phyloP scores from a whole-genome alignment of 2,329 filamentous ascomycete species.

The Capronia coronata region DNA sequence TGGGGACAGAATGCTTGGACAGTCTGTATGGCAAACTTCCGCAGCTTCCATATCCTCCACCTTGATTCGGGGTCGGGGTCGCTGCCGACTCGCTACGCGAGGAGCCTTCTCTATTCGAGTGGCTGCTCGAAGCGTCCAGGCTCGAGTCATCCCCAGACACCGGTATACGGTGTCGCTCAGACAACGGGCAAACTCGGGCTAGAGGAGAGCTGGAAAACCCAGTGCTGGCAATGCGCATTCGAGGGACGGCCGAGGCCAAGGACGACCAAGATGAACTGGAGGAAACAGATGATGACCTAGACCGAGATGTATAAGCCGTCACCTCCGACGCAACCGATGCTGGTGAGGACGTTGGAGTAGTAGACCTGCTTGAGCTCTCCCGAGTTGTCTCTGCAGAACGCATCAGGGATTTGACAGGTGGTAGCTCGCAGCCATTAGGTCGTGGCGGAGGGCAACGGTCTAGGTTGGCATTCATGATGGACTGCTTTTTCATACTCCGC shows the following conservation, averaged over 20 bases:
- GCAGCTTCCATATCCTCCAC: slow-evolving; percentile 16
- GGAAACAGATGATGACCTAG: slow-evolving; percentile 47
- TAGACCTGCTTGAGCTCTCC: slow-evolving; percentile 13
- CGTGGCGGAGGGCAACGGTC: slow-evolving; percentile 44
- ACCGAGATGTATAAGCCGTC: slow-evolving; percentile 49
- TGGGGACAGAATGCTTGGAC: slow-evolving; percentile 2
- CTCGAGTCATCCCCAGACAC: neutral
- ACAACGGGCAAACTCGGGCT: slow-evolving; percentile 8
- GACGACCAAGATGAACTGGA: slow-evolving; percentile 35
- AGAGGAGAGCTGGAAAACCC: slow-evolving; percentile 13
- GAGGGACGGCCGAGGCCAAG: slow-evolving; percentile 9
- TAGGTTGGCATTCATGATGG: slow-evolving; percentile 50
- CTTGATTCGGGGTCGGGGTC: neutral
- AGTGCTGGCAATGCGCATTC: neutral
- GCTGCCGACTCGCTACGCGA: neutral
- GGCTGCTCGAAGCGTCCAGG: neutral
- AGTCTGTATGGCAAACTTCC: slow-evolving; percentile 3
- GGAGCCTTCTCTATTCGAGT: neutral
- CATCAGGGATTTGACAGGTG: slow-evolving; percentile 16
- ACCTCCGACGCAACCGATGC: slow-evolving; percentile 59
- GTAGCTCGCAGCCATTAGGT: slow-evolving; percentile 15
- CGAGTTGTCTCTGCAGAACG: slow-evolving; percentile 23
- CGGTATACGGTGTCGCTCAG: slow-evolving; percentile 4
- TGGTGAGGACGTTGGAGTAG: slow-evolving; percentile 43
- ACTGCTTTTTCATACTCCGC: slow-evolving; percentile 53